Evolutionary conservation across 371 early-diverging fungal genomes (phyloP), one percentile per base, ranked within the genome.

Genomic region (Lichtheimia corymbifera): DNA sequence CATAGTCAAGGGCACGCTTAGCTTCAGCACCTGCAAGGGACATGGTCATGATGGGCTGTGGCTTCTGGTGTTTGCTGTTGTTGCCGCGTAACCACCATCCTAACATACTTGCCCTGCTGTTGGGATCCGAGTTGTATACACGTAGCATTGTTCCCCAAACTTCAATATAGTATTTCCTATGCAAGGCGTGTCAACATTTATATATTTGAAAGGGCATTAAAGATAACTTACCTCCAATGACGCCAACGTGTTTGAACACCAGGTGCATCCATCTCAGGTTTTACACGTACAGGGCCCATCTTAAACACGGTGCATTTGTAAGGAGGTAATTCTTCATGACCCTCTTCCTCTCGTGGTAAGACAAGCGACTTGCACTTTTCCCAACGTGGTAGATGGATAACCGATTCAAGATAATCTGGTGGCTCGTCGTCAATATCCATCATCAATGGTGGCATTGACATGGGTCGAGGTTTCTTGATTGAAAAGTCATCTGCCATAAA

Each of bases 1-100:
- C 66, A 52, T 79, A 79, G 59, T 79, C 76, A n/a, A 66, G 49
- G 40, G 79, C 79, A 11, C 73, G 66, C 6, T 57, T 41, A 1
- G 79, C 76, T 42, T 79, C 79, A 27, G 76, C 79, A 14, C 74
- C 73, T 41, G 73, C 76, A 49, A 79, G 50, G 4, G 72, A 66
- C 17, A 72, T 45, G 7, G 67, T 66, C 11, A 52, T 44, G 6
- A 70, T 63, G 30, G 73, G 73, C 47, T 18, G 40, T 5, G 44
- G 22, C 12, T 50, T 17, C 30, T 45, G 22, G 15, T 52, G 12
- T 59, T 28, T 35, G 35, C 11, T 35, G 11, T 2, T 35, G 35
- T 9, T 35, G 35, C 11, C 11, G 35, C 35, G 53, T 24, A 20
- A 15, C 50, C 25, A 35, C 30, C 53, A 43, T 45, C 54, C 22